Conservation (phyloP, 257 asterid genomes). For the Hygrophila difformis region DNA sequence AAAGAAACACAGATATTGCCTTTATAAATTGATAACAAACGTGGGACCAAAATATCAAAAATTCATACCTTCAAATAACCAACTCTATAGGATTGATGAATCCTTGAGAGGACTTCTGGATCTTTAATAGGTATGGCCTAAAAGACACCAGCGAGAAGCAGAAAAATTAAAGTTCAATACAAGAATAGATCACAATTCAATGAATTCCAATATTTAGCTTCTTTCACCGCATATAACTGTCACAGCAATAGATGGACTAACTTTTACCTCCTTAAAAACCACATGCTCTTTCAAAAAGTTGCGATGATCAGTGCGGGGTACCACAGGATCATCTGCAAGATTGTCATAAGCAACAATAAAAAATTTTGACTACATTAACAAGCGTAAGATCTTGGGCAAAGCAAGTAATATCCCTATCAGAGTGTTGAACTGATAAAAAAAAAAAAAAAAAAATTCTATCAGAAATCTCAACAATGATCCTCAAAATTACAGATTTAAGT, state of each 20-base stretch:
- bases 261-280: conserved; percentile 89
- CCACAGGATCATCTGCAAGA: conserved; percentile 80
- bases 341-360: background rate
- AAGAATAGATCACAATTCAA: too few relatives aligned
- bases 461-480: too few relatives aligned
- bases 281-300: conserved; percentile 79
- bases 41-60: background rate
- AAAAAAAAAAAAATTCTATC: too few relatives aligned
- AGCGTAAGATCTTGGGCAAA: background rate
- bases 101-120: conserved; percentile 67
- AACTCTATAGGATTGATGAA: conserved; percentile 90
- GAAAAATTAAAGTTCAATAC: too few relatives aligned
- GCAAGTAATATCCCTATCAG: too few relatives aligned
- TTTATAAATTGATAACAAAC: background rate
- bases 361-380: conserved; percentile 9
- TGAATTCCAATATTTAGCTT: background rate
- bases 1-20: conserved; percentile 21
- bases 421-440: too few relatives aligned
- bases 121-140: conserved; percentile 90
- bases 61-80: conserved; percentile 77
- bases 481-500: too few relatives aligned
- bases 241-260: too few relatives aligned
- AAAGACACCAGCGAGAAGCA: background rate
- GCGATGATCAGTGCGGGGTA: conserved; percentile 65
- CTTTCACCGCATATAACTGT: too few relatives aligned